phyloP scores from a whole-genome alignment of 257 asterid genomes.

The Prunella vulgaris region DNA sequence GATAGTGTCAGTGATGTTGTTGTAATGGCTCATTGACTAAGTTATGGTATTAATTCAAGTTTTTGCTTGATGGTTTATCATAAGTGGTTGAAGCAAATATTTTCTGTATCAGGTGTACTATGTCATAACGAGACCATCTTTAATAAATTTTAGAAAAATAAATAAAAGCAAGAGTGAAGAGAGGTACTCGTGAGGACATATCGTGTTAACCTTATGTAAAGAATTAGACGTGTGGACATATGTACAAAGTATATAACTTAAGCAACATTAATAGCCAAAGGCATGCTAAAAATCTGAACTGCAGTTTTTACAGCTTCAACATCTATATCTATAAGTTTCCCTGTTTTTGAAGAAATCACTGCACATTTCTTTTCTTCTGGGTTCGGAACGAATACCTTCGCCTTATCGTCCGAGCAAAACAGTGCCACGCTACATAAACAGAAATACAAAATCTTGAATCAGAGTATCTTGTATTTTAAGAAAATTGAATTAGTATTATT shows the following conservation, averaged over 20 bases:
- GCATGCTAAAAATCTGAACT: slow-evolving; percentile 58
- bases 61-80: too few relatives aligned
- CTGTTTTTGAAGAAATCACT: slow-evolving; percentile 62
- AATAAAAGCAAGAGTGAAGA: too few relatives aligned
- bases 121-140: too few relatives aligned
- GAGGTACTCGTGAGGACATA: too few relatives aligned
- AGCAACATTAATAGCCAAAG: slow-evolving; percentile 42
- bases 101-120: too few relatives aligned
- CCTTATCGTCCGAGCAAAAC: slow-evolving; percentile 69
- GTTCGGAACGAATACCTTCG: slow-evolving; percentile 53
- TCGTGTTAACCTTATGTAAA: background rate
- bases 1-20: too few relatives aligned
- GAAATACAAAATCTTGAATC: background rate
- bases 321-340: slow-evolving; percentile 66
- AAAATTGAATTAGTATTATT: background rate
- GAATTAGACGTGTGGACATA: background rate
- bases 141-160: too few relatives aligned
- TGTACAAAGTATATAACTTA: background rate
- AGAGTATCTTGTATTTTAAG: background rate
- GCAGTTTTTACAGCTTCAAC: slow-evolving; percentile 64
- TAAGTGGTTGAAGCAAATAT: too few relatives aligned
- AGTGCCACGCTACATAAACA: slow-evolving; percentile 51
- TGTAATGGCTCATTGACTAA: too few relatives aligned
- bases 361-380: slow-evolving; percentile 69
- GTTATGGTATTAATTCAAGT: too few relatives aligned